Percentiles rank a stretch among this genome's conserved stretches.
These are phyloP conservation scores for Macaranga tanarius DNA, from an alignment of 441 rosid species.

Conservation along the genomic window DNA sequence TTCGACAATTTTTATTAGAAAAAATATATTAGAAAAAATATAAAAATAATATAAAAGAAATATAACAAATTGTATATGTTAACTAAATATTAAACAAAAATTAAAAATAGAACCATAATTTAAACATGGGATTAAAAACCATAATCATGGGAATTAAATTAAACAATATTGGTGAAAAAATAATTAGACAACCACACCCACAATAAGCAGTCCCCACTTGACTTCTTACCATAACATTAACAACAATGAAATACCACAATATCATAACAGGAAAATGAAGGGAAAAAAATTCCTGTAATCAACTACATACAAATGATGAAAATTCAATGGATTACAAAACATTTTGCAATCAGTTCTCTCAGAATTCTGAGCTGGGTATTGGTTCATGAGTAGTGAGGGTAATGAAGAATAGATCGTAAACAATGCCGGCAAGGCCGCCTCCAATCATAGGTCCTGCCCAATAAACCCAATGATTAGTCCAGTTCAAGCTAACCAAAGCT, in stretches of 20 bases:
- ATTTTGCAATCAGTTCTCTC: neutral
- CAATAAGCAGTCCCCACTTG: too few relatives aligned
- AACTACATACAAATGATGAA: neutral
- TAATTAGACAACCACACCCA: too few relatives aligned
- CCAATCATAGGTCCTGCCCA: constrained; percentile 74
- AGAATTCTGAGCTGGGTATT: constrained; percentile 52
- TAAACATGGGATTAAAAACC: too few relatives aligned
- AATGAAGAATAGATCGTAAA: constrained; percentile 57
- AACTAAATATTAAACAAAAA: too few relatives aligned
- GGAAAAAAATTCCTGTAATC: neutral
- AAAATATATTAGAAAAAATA: too few relatives aligned
- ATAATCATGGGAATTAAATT: too few relatives aligned
- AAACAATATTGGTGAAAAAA: too few relatives aligned
- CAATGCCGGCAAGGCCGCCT: constrained; percentile 56
- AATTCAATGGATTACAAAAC: neutral
- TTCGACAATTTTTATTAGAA: too few relatives aligned
- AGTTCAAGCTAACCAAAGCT: constrained; percentile 68
- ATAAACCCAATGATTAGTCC: constrained; percentile 75
- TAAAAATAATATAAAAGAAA: too few relatives aligned
- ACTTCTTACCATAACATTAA: neutral
- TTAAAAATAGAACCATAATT: too few relatives aligned
- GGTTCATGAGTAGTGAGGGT: constrained; percentile 45
- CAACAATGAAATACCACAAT: neutral
- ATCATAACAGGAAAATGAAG: neutral
- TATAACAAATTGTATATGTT: too few relatives aligned